phyloP scores from a whole-genome alignment of 352 stramenopile species.

The Pythium chondricola region DNA sequence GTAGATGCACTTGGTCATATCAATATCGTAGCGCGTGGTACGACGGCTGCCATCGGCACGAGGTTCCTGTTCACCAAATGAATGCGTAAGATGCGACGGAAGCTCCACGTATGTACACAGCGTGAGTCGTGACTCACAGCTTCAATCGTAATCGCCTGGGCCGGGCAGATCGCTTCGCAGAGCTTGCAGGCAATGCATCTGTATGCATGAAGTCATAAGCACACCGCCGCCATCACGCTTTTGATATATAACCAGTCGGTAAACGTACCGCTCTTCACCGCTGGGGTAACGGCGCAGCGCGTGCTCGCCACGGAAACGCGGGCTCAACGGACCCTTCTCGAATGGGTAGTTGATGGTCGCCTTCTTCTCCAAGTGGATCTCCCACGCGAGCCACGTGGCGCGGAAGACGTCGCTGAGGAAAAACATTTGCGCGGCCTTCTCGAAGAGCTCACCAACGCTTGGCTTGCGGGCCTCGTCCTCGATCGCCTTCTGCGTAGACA shows the following conservation, averaged over 20 bases:
- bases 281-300: slow-evolving; percentile 97
- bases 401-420: slow-evolving; percentile 80
- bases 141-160: slow-evolving; percentile 99
- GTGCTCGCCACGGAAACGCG: slow-evolving; percentile 98
- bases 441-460: slow-evolving; percentile 61
- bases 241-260: too few relatives aligned
- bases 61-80: slow-evolving; percentile 62
- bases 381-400: slow-evolving; percentile 72
- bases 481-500: slow-evolving; percentile 13
- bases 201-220: too few relatives aligned
- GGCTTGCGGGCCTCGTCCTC: slow-evolving; percentile 42
- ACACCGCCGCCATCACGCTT: too few relatives aligned
- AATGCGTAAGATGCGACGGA: not conserved
- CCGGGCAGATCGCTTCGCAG: slow-evolving; percentile 99
- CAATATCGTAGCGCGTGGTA: slow-evolving; percentile 99
- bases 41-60: slow-evolving; percentile 95
- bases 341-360: slow-evolving; percentile 99
- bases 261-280: slow-evolving; percentile 93
- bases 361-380: slow-evolving; percentile 87
- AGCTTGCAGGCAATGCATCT: slow-evolving; percentile 99
- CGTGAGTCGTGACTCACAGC: slow-evolving; percentile 62
- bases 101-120: too few relatives aligned
- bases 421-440: slow-evolving; percentile 81
- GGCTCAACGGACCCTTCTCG: slow-evolving; percentile 95
- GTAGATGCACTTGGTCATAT: slow-evolving; percentile 99